A percentile compares a stretch with the other conserved stretches of the same genome.
Conservation (phyloP, 2,329 filamentous ascomycete genomes). For the Monosporascus sp. region DNA sequence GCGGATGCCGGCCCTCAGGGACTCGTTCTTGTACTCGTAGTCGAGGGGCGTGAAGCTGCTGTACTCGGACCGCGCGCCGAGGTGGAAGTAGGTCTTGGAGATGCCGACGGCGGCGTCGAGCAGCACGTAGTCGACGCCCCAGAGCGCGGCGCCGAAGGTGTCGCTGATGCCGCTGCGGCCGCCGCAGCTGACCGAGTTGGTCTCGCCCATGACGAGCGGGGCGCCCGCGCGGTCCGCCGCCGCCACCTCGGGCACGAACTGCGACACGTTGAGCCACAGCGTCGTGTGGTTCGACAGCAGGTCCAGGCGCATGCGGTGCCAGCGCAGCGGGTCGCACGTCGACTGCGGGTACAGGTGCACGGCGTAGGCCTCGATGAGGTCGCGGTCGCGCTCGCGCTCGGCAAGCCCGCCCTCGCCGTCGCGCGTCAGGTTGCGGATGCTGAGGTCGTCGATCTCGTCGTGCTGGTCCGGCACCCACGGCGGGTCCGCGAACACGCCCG, state of each 20-base stretch:
- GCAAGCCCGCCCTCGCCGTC: slow-evolving; percentile 12
- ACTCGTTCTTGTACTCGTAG: slow-evolving; percentile 27
- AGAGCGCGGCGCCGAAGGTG: slow-evolving; percentile 44
- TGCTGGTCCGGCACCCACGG: slow-evolving; percentile 32
- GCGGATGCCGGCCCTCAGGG: slow-evolving; percentile 23
- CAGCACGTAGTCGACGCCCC: slow-evolving; percentile 41
- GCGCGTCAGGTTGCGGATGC: slow-evolving; percentile 27
- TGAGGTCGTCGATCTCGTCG: slow-evolving; percentile 30
- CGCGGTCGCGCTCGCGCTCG: slow-evolving; percentile 23
- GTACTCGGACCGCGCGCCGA: slow-evolving; percentile 31
- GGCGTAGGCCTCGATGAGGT: slow-evolving; percentile 28
- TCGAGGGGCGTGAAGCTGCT: slow-evolving; percentile 24
- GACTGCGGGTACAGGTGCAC: slow-evolving; percentile 33
- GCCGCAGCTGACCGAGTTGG: slow-evolving; percentile 37
- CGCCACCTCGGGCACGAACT: slow-evolving; percentile 26
- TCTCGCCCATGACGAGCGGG: slow-evolving; percentile 41
- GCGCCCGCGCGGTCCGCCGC: slow-evolving; percentile 31
- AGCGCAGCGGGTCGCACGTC: slow-evolving; percentile 27
- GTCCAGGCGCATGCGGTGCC: slow-evolving; percentile 28
- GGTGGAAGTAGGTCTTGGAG: slow-evolving; percentile 38
- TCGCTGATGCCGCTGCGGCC: slow-evolving; percentile 37
- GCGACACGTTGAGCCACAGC: slow-evolving; percentile 32
- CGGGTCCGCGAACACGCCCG: slow-evolving; percentile 30
- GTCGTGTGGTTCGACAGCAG: slow-evolving; percentile 26
- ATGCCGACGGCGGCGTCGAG: slow-evolving; percentile 29